Evolutionary conservation across 352 stramenopile genomes (phyloP), one percentile per base, ranked within the genome.

Genomic region (Paralagenidium karlingii): DNA sequence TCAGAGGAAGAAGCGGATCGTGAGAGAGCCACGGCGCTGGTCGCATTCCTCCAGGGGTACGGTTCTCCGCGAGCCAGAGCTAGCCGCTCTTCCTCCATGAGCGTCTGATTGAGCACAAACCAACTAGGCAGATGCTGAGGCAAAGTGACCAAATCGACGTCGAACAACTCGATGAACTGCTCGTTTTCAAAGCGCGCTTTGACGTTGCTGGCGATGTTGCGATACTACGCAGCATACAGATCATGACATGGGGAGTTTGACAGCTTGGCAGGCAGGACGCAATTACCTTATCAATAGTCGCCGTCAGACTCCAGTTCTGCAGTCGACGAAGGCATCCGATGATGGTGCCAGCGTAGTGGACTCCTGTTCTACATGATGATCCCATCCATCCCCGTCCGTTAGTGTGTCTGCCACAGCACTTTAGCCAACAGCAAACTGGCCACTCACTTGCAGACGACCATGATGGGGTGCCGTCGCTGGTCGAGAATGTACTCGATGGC

Each of bases 141-240:
- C 10, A 89, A 40, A 15, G 71, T 86, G 34, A 88, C 77, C 20
- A 90, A 58, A 43, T 90, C 77, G 24, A 88, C 73, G 34, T 92
- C 78, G 34, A 92, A 92, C 10, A 92, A 59, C 45, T 91, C 78
- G 24, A 91, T 91, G 43, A 91, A 91, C 49, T 91, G 78, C 46
- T 91, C 78, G 44, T 91, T 87, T 47, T 91, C 78, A 29, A 89
- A 91, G 19, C 76, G 63, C 42, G 75, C 89, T 51, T 91, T 91
- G 54, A 87, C 62, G 47, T 57, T 88, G 47, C 75, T 82, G 11
- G 75, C 75, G 34, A 91, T 65, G 33, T 91, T 91, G 22, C 78
- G 75, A 53, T 91, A 91, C 78, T 86, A 38, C 37, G 22, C 15
- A 45, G 15, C 24, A 41, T 9, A 27, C 24, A 48, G 16, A 34